Conservation (phyloP, 176 grass and related monocot genomes). For the Triticum urartu region DNA sequence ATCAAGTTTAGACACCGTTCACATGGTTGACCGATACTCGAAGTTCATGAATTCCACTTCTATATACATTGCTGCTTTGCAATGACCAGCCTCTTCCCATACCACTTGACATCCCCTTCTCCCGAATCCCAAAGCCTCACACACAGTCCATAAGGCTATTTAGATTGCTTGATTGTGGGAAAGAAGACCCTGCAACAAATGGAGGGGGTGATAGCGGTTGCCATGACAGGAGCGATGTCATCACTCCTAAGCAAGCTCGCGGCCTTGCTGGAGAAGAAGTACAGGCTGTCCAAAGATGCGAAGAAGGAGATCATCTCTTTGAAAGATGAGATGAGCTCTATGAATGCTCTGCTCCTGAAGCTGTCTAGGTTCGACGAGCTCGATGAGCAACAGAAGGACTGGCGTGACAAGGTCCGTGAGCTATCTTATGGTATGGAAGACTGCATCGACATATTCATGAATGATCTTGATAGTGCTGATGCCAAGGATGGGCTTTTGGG, state of each 20-base stretch:
- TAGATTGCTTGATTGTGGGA: neutral
- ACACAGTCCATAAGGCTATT: neutral
- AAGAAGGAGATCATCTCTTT: neutral
- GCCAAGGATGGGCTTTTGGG: too few species aligned
- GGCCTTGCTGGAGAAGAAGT: neutral
- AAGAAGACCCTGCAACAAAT: neutral
- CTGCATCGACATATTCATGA: slow-evolving; percentile 6
- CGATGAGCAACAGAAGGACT: neutral
- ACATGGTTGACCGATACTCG: too few species aligned
- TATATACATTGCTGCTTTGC: neutral
- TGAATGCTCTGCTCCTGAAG: neutral
- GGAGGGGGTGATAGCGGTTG: neutral
- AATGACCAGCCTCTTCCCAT: neutral
- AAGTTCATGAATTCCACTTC: neutral
- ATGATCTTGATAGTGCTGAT: neutral
- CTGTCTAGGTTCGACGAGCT: neutral
- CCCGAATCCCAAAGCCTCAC: neutral
- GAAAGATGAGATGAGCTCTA: slow-evolving; percentile 23
- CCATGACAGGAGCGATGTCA: neutral
- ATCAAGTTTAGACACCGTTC: too few species aligned
- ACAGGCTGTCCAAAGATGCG: neutral
- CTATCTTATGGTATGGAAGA: slow-evolving; percentile 24
- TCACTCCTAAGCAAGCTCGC: neutral
- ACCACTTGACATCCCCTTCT: neutral
- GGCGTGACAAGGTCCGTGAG: slow-evolving; percentile 14